Evolutionary conservation across 768 basidiomycete species (phyloP), one percentile per base, ranked within the genome.

Genomic region (Rhodotorula kratochvilovae): DNA sequence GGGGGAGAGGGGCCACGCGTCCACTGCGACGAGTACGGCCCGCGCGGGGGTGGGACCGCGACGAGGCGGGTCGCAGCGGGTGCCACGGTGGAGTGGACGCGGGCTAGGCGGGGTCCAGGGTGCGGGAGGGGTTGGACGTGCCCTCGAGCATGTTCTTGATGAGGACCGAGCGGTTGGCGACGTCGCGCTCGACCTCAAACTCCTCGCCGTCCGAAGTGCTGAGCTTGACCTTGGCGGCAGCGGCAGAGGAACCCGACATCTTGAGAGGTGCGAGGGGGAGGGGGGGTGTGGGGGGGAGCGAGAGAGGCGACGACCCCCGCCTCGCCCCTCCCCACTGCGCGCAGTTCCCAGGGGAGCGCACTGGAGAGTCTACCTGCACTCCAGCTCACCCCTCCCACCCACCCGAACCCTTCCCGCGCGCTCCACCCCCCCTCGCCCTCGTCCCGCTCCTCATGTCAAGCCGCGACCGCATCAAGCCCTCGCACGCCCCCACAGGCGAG

Each of bases 61-160:
- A n/a, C 67, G 29, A 74, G 45, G 27, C 23, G 13, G 1, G 39
- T 17, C 61, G 46, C 16, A 12, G n/a, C n/a, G n/a, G n/a, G n/a
- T n/a, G n/a, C n/a, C 23, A 60, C 42, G 50, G 39, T 31, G n/a
- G 56, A 53, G 42, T 66, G 63, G 23, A 29, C 1, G 70, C 25
- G 2, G 27, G 43, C n/a, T n/a, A 59, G n/a, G 6, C 33, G 23
- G 51, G 5, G 23, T 29, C 4, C 13, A 25, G 60, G 16, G 39
- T 16, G 61, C 42, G 45, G 31, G 46, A 53, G 61, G 23, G 60
- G 4, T 42, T 3, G 11, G 39, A 54, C 83, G 51, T 67, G 91
- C 96, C 96, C 83, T 98, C 96, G 63, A 98, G 89, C 96, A 99
- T 97, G 85, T 96, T 95, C 85, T 95, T 96, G 82, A 99, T 96